phyloP scores from a whole-genome alignment of 2,329 filamentous ascomycete genomes.

The Aspergillus chevalieri region DNA sequence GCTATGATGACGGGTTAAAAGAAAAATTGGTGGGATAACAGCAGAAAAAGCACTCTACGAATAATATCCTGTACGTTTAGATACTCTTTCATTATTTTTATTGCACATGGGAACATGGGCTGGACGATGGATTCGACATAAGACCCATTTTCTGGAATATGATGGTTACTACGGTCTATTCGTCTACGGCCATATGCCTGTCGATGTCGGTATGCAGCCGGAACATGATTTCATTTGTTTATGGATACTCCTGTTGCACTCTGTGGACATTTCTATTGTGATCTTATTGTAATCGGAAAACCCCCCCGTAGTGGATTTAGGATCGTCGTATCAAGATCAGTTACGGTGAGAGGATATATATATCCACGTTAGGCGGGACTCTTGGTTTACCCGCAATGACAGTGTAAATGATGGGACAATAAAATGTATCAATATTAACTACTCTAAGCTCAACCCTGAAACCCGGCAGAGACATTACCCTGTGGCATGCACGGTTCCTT shows the following conservation, averaged over 20 bases:
- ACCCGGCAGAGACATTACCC: not conserved
- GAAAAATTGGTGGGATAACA: slow-evolving; percentile 18
- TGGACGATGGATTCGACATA: slow-evolving; percentile 15
- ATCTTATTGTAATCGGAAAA: too few relatives aligned
- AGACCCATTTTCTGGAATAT: slow-evolving; percentile 4
- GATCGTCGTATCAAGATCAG: not conserved
- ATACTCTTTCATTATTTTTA: slow-evolving; percentile 19
- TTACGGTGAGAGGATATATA: too few relatives aligned
- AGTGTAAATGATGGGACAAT: too few relatives aligned
- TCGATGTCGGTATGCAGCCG: slow-evolving; percentile 19
- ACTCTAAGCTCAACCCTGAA: not conserved
- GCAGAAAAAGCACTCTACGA: slow-evolving; percentile 26
- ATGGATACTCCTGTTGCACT: not conserved
- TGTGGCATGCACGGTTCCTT: not conserved
- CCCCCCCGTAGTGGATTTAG: not conserved
- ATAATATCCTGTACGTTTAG: slow-evolving; percentile 40
- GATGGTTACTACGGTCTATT: not conserved
- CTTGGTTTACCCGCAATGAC: too few relatives aligned
- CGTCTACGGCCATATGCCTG: slow-evolving; percentile 1
- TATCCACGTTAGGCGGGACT: too few relatives aligned
- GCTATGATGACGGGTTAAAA: slow-evolving; percentile 15
- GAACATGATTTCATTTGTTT: slow-evolving; percentile 32
- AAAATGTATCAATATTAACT: too few relatives aligned
- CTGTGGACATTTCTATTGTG: too few relatives aligned
- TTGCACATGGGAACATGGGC: slow-evolving; percentile 23